Evolutionary conservation across 306 rosid species (phyloP).

Genomic region (Crataegus laevigata): DNA sequence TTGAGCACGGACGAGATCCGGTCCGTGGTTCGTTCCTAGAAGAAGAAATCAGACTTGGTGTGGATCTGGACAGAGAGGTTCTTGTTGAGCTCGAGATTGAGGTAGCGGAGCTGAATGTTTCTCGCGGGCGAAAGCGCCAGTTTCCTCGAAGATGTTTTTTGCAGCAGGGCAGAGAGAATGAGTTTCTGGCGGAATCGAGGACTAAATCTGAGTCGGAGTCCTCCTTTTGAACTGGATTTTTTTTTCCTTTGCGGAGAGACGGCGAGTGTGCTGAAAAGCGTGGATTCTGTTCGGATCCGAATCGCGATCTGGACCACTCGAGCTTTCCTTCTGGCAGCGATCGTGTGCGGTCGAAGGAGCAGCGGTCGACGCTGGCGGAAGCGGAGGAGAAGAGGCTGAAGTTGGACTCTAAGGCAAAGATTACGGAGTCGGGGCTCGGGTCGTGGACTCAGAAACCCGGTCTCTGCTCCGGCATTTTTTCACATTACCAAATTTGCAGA

Average conservation of each 20-base stretch:
- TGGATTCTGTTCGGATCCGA: slow-evolving; percentile 44
- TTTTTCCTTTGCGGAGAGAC: slow-evolving; percentile 46
- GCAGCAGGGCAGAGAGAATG: no score
- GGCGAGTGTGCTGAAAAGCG: slow-evolving; percentile 30
- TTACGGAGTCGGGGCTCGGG: slow-evolving; percentile 87
- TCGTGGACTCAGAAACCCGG: slow-evolving; percentile 45
- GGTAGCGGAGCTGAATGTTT: no score
- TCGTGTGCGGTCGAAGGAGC: slow-evolving; percentile 76
- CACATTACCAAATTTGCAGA: background rate
- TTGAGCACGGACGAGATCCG: no score
- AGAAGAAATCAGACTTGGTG: no score
- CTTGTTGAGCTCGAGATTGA: no score
- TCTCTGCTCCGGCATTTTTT: slow-evolving; percentile 64
- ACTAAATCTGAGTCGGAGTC: no score
- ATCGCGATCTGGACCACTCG: slow-evolving; percentile 67
- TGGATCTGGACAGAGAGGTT: no score
- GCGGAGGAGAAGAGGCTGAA: slow-evolving; percentile 85
- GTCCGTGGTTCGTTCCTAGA: no score
- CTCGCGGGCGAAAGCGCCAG: no score
- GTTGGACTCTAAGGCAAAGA: slow-evolving; percentile 78
- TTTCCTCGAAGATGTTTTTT: no score
- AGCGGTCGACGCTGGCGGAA: slow-evolving; percentile 86
- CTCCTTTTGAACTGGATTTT: no score
- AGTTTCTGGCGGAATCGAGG: no score
- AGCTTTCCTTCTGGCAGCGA: slow-evolving; percentile 33